Conservation (phyloP, 371 early-diverging fungal species). For the Mucor ambiguus region DNA sequence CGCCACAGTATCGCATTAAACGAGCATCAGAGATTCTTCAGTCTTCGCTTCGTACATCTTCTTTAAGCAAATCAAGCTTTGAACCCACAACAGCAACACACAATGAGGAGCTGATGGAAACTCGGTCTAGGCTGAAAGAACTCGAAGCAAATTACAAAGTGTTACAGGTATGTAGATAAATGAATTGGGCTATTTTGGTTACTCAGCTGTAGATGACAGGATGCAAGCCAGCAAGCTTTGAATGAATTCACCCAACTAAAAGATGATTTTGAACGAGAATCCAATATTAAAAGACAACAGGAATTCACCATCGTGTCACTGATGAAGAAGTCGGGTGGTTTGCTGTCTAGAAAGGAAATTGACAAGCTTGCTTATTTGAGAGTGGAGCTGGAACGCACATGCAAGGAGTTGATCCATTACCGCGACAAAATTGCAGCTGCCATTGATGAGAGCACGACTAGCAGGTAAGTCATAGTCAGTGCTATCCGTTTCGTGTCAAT, state of each 20-base stretch:
- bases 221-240: conserved; percentile 32
- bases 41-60: conserved; percentile 20
- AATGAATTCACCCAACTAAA: conserved; percentile 29
- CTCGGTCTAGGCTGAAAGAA: conserved; percentile 21
- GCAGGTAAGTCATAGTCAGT: not conserved
- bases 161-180: conserved; percentile 16
- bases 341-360: conserved; percentile 30
- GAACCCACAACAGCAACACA: conserved; percentile 7
- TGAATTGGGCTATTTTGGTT: not conserved
- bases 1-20: conserved; percentile 13
- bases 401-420: conserved; percentile 25
- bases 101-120: conserved; percentile 18
- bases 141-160: conserved; percentile 22
- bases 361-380: conserved; percentile 22
- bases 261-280: conserved; percentile 21
- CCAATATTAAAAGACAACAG: conserved; percentile 11
- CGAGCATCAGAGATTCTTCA: conserved; percentile 24
- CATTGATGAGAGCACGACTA: conserved; percentile 11
- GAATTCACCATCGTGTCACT: conserved; percentile 18
- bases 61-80: conserved; percentile 1
- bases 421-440: conserved; percentile 23
- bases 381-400: conserved; percentile 31
- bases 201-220: not conserved
- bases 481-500: not conserved
- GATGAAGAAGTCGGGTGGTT: conserved; percentile 12